A percentile compares a stretch with the other conserved stretches of the same genome.
Evolutionary conservation across 176 grass and related monocot species (phyloP).

Genomic region (Elymus sibiricus): DNA sequence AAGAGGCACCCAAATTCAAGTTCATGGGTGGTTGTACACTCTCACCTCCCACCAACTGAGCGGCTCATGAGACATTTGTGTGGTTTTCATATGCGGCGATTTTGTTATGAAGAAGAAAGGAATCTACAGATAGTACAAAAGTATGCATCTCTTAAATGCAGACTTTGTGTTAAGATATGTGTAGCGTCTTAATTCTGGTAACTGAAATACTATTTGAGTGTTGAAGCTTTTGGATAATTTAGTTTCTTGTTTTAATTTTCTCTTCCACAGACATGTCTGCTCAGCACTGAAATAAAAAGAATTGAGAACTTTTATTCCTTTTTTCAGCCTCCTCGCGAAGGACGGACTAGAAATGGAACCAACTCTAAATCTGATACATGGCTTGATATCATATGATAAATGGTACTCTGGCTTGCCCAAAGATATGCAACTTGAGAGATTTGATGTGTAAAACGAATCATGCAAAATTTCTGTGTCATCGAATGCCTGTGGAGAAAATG

Average conservation of each 20-base stretch:
- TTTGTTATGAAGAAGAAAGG: background rate
- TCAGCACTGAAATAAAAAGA: background rate
- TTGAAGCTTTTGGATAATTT: conserved; percentile 15
- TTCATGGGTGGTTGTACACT: background rate
- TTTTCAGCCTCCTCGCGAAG: conserved; percentile 49
- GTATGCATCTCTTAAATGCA: background rate
- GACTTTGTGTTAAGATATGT: conserved; percentile 1
- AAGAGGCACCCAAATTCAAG: background rate
- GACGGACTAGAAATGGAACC: conserved; percentile 39
- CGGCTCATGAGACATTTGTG: background rate
- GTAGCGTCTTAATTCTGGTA: background rate
- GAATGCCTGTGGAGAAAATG: conserved; percentile 25
- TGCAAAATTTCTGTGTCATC: conserved; percentile 9
- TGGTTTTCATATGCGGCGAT: background rate
- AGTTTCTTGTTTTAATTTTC: background rate
- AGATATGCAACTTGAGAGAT: conserved; percentile 56
- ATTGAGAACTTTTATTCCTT: conserved; percentile 15
- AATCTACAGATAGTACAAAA: background rate
- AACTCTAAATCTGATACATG: conserved; percentile 66
- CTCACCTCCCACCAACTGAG: background rate
- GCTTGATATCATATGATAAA: conserved; percentile 62
- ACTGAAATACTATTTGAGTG: background rate
- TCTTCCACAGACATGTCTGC: background rate
- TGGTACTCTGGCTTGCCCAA: conserved; percentile 73
- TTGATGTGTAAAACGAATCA: conserved; percentile 38